Evolutionary conservation across 1,284 basidiomycete species (phyloP).

Genomic region (Leccinum fuscescens): DNA sequence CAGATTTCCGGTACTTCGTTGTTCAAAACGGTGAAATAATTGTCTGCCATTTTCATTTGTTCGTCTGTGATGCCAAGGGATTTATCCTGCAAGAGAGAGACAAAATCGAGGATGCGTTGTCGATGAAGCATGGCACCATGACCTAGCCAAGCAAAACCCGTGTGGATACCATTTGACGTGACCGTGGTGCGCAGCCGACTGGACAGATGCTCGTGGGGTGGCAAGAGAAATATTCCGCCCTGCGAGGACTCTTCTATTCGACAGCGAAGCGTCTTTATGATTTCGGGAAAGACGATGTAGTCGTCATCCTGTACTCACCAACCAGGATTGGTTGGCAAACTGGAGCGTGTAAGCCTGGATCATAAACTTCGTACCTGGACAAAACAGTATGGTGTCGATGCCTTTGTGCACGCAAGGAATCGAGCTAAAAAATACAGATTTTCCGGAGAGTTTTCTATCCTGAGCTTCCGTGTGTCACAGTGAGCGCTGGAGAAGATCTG

Average conservation of each 20-base stretch:
- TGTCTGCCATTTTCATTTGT: constrained; percentile 66
- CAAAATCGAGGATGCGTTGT: constrained; percentile 45
- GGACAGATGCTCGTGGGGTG: constrained; percentile 59
- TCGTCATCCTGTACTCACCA: constrained; percentile 57
- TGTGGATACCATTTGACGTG: constrained; percentile 41
- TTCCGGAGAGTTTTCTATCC: constrained; percentile 54
- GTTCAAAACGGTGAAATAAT: constrained; percentile 59
- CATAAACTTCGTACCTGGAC: constrained; percentile 46
- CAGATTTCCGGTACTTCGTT: constrained; percentile 53
- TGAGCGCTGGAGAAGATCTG: constrained; percentile 48
- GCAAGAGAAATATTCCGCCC: constrained; percentile 50
- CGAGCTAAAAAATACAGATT: constrained; percentile 68
- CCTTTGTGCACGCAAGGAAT: constrained; percentile 56
- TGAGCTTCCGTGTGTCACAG: constrained; percentile 46
- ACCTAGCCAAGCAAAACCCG: constrained; percentile 66
- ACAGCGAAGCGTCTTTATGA: constrained; percentile 49
- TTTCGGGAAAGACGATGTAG: constrained; percentile 57
- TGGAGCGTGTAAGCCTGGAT: background rate
- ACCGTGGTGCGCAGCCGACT: constrained; percentile 42
- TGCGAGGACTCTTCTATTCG: constrained; percentile 34
- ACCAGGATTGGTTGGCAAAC: constrained; percentile 1
- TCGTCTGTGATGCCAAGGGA: constrained; percentile 45
- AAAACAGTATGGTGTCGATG: constrained; percentile 56
- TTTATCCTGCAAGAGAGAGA: constrained; percentile 43
- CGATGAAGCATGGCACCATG: constrained; percentile 56